Evolutionary conservation across 371 early-diverging fungal species (phyloP).

Genomic region (Lichtheimia corymbifera): DNA sequence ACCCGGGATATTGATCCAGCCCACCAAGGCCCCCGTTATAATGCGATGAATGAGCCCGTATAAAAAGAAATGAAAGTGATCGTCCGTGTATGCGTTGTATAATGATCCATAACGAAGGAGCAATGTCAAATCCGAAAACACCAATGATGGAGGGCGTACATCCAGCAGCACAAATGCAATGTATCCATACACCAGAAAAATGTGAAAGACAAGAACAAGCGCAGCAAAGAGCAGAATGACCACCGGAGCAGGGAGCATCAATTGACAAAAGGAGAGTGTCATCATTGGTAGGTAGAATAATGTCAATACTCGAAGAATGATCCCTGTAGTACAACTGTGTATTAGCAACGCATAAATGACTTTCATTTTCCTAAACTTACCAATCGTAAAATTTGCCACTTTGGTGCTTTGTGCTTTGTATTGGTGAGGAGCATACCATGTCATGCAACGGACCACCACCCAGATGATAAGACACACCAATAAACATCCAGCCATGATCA

Average conservation of each 20-base stretch:
- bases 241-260: constrained; percentile 42
- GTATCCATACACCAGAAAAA: constrained; percentile 34
- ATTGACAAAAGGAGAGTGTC: constrained; percentile 36
- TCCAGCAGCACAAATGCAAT: constrained; percentile 35
- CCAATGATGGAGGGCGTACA: constrained; percentile 39
- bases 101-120: constrained; percentile 53
- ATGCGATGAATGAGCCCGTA: constrained; percentile 35
- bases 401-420: constrained; percentile 13
- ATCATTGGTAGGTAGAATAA: constrained; percentile 41
- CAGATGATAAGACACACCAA: constrained; percentile 15
- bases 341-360: neutral
- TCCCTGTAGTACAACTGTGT: constrained; percentile 22
- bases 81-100: constrained; percentile 55
- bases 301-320: constrained; percentile 29
- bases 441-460: constrained; percentile 7
- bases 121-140: constrained; percentile 46
- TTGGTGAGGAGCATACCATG: constrained; percentile 9
- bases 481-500: constrained; percentile 27
- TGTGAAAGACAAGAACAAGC: constrained; percentile 28
- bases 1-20: constrained; percentile 36
- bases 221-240: constrained; percentile 33
- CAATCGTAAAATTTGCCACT: constrained; percentile 17
- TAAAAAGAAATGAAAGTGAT: constrained; percentile 49
- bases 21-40: constrained; percentile 38
- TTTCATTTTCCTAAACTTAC: neutral